phyloP scores from a whole-genome alignment of 495 filamentous ascomycete genomes.

The Lasiosphaeris hirsuta region DNA sequence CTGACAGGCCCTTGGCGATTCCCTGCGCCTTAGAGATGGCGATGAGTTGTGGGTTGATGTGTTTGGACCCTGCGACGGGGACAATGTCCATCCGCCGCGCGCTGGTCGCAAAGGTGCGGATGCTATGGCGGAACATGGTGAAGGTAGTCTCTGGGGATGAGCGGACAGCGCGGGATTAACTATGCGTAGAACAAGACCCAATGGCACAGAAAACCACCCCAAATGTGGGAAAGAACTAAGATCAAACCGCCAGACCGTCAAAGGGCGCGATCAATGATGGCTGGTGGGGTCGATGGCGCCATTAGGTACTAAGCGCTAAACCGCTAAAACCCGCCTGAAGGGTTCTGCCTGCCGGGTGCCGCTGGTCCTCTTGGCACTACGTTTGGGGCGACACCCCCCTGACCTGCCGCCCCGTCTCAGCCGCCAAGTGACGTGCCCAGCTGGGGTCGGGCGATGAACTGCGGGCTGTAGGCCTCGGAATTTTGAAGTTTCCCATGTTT shows the following conservation, averaged over 20 bases:
- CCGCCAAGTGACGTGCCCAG: not conserved
- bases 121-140: conserved; percentile 51
- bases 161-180: too few relatives aligned
- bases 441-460: too few relatives aligned
- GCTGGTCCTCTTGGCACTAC: too few relatives aligned
- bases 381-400: too few relatives aligned
- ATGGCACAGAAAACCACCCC: not conserved
- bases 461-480: too few relatives aligned
- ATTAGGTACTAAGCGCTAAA: conserved; percentile 4
- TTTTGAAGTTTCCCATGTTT: too few relatives aligned
- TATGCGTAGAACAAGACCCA: not conserved
- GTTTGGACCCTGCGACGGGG: conserved; percentile 21
- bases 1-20: conserved; percentile 75
- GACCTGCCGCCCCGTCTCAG: conserved; percentile 11
- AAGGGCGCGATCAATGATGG: not conserved
- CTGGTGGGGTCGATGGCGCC: conserved; percentile 15
- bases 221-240: not conserved
- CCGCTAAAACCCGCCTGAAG: conserved; percentile 13
- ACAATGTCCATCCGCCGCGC: conserved; percentile 35
- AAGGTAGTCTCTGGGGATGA: too few relatives aligned
- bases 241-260: conserved; percentile 1
- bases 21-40: conserved; percentile 79
- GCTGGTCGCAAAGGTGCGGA: conserved; percentile 50
- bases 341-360: conserved; percentile 13
- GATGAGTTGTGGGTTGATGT: conserved; percentile 24